Conservation (phyloP, 2,329 filamentous ascomycete genomes). For the Cadophora luteo-olivacea region DNA sequence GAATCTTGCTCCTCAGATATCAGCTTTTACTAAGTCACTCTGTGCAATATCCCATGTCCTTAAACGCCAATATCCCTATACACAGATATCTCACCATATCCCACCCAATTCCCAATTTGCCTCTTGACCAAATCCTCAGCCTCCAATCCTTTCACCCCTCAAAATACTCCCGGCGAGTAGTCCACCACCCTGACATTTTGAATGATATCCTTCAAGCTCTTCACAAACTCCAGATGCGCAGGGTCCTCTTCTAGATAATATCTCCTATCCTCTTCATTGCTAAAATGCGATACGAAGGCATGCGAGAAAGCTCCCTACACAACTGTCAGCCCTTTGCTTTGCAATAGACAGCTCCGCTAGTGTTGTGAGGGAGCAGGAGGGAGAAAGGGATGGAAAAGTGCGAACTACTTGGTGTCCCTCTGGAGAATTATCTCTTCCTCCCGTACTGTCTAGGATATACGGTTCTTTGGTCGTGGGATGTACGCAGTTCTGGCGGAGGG, state of each 20-base stretch:
- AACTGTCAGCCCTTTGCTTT: no score
- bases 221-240: slow-evolving; percentile 65
- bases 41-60: neutral
- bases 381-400: slow-evolving; percentile 15
- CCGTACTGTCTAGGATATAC: slow-evolving; percentile 65
- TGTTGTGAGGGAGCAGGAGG: neutral
- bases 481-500: slow-evolving; percentile 62
- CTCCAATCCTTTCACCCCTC: neutral
- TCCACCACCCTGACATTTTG: slow-evolving; percentile 65
- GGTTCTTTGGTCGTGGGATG: slow-evolving; percentile 62
- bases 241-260: slow-evolving; percentile 74
- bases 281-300: slow-evolving; percentile 73
- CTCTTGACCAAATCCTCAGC: neutral
- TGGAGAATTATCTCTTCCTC: slow-evolving; percentile 66
- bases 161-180: slow-evolving; percentile 61
- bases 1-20: neutral
- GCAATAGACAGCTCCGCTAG: neutral
- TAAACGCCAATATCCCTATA: neutral
- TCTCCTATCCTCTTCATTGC: slow-evolving; percentile 65
- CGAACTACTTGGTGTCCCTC: slow-evolving; percentile 64
- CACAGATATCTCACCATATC: neutral
- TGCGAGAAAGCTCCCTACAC: slow-evolving; percentile 69
- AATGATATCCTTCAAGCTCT: slow-evolving; percentile 54
- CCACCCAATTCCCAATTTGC: no score
- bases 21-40: neutral